Conservation (phyloP, 176 grass and related monocot species). For the Melocanna baccifera region DNA sequence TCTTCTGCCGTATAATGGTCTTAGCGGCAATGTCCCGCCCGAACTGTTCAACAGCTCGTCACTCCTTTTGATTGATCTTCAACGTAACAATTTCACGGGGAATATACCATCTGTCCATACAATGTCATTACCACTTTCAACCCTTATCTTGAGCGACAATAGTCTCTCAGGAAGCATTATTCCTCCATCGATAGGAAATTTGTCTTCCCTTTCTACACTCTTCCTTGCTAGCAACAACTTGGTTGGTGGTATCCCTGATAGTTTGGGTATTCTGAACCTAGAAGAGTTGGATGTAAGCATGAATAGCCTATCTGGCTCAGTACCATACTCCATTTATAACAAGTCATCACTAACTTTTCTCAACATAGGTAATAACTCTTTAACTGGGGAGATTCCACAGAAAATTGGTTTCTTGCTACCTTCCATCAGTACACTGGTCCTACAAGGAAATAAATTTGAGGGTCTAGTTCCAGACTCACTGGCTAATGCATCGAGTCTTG, state of each 20-base stretch:
- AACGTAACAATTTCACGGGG: slow-evolving; percentile 36
- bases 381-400: neutral
- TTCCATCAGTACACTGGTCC: neutral
- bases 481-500: slow-evolving; percentile 9
- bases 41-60: slow-evolving; percentile 43
- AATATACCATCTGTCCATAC: slow-evolving; percentile 7
- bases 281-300: neutral
- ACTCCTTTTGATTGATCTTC: slow-evolving; percentile 40
- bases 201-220: neutral
- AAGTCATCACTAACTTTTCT: slow-evolving; percentile 11
- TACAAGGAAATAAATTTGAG: neutral
- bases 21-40: slow-evolving; percentile 22
- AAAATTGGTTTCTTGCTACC: neutral
- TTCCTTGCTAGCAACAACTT: slow-evolving; percentile 20
- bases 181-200: slow-evolving; percentile 30
- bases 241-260: slow-evolving; percentile 34
- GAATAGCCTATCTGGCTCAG: slow-evolving; percentile 21
- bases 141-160: neutral
- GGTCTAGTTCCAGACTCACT: slow-evolving; percentile 35
- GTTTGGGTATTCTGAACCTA: slow-evolving; percentile 25
- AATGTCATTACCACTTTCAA: neutral
- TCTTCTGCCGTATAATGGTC: slow-evolving; percentile 34
- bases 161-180: neutral
- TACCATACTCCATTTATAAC: slow-evolving; percentile 19
- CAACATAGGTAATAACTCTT: slow-evolving; percentile 9